A percentile compares a stretch with the other conserved stretches of the same genome.
These are phyloP conservation scores for Cordyceps cicadae DNA, from an alignment of 2,329 filamentous ascomycete species.

Conservation along the genomic window DNA sequence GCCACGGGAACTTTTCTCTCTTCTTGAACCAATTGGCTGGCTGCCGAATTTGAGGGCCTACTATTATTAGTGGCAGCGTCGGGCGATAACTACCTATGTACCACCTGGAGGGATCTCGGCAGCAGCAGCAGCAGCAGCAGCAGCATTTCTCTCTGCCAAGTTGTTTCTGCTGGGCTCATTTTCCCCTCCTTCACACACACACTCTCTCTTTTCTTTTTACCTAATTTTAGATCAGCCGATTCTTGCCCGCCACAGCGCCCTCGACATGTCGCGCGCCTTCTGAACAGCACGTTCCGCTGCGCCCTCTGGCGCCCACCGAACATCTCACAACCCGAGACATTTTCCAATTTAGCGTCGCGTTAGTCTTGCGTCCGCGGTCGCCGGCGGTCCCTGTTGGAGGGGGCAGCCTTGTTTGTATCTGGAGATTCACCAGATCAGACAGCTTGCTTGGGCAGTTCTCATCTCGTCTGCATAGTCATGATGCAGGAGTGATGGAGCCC, in stretches of 20 bases:
- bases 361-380: not conserved
- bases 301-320: conserved; percentile 4
- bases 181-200: too few relatives aligned
- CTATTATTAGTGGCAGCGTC: not conserved
- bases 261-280: not conserved
- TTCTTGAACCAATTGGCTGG: not conserved
- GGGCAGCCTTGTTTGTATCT: not conserved
- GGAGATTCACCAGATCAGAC: not conserved
- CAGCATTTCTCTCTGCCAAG: too few relatives aligned
- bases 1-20: not conserved
- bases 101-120: not conserved
- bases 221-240: not conserved
- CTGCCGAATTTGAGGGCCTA: not conserved
- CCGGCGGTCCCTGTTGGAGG: not conserved
- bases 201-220: not conserved
- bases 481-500: not conserved
- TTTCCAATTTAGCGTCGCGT: too few relatives aligned
- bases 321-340: conserved; percentile 2
- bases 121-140: too few relatives aligned
- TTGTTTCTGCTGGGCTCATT: too few relatives aligned
- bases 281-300: not conserved
- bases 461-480: too few relatives aligned
- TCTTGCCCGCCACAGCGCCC: not conserved
- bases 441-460: too few relatives aligned
- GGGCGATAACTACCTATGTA: too few relatives aligned